Evolutionary conservation across 2,329 filamentous ascomycete species (phyloP), one percentile per base, ranked within the genome.

Genomic region (Huntiella savannae): DNA sequence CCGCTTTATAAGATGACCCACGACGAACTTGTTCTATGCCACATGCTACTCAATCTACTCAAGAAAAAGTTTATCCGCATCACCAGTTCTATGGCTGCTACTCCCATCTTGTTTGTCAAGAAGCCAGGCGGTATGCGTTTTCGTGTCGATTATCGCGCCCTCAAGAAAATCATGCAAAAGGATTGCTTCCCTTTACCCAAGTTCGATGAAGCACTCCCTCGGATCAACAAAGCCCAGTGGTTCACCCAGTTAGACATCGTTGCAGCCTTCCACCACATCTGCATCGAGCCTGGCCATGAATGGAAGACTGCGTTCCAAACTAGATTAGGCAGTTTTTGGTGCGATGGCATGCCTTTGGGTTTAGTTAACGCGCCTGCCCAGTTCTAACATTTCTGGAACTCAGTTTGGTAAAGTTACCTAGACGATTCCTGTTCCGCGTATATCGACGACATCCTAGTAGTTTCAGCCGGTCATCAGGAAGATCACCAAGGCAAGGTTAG

Each of bases 131-230:
- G 48, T 5, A 45, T 60, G 5, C 49, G 52, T 15, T 45, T 64
- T 37, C 63, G 52, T 51, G 52, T 63, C 4, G n/a, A n/a, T n/a
- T 65, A 63, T 50, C 41, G 53, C 43, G 49, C 33, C 1, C 50
- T 64, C 1, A 65, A 64, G 42, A 48, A 49, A 0, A 49, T 61
- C n/a, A 62, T 54, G 3, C 54, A 55, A 19, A 61, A 63, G 51
- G 54, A 63, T 48, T 41, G 53, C 1, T 60, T 60, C 49, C 51
- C 53, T 2, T 44, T 62, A 15, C 58, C 53, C 0, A 46, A 60
- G 2, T 60, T 64, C 35, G 47, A 44, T 10, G 55, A 64, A 45
- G 57, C 55, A 0, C 45, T 58, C 33, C 46, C 55, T 22, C 15
- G 48, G 1, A 36, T 65, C 6, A 19, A 17, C 2, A 44, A 51